Base-by-base conservation (phyloP, 805 yeast species). In the Komagataella ulmi region DNA sequence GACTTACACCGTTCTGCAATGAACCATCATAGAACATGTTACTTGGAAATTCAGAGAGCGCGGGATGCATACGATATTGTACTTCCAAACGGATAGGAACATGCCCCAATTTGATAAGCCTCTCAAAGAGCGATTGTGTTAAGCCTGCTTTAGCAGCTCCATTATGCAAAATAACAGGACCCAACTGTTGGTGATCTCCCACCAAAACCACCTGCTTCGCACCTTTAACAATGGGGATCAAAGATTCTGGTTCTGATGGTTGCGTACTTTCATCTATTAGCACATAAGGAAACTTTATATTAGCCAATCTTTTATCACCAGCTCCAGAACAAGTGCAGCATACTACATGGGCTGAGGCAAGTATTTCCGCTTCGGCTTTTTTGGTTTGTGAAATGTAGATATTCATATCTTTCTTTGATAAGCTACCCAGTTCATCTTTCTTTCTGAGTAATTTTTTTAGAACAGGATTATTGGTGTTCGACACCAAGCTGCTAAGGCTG, bases 111-210 rank as follows among this genome's bases (percentile, higher is more conserved):
- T 82, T 71, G 44, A 90, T 83, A 54, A 90, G 71, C 58, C 98
- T 76, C 66, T 91, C 97, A 65, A 90, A 90, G 51, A 90, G 69
- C 1, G 97, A 88, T 62, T 87, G 95, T 54, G 77, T 77, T 52
- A 91, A 74, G 21, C 97, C 97, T 0, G 96, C 96, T 55, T 83
- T 83, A 17, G 84, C 88, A 2, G 96, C 96, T 58, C 77, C 76
- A 59, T 80, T 78, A 58, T 87, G 88, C 52, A 87, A 66, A 49
- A 91, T 84, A 21, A 89, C 95, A 0, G 98, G 97, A 1, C 97
- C 97, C 57, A 90, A 72, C 70, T 90, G 98, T 68, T 88, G 91
- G 67, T 91, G 97, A 65, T 90, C 98, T 61, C 98, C 98, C 45
- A 68, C 97, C 40, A 90, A 69, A 48, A 90, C 79, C 6, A 89